Conservation (phyloP, 1,139 yeast species). For the Geotrichum aggregatum region DNA sequence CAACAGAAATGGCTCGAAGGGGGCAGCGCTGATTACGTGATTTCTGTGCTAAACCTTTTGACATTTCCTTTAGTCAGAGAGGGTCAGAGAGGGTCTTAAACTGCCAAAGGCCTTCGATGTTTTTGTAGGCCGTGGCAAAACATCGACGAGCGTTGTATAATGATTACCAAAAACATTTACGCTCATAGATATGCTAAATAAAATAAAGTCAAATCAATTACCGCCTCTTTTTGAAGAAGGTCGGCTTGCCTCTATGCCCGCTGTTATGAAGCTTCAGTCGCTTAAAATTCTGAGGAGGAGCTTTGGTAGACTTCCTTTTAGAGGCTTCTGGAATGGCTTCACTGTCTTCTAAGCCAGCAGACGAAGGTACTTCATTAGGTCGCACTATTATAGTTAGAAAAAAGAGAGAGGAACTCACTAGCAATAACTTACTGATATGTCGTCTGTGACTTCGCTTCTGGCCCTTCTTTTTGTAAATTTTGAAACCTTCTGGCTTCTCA, state of each 20-base stretch:
- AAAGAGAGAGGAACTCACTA: neutral
- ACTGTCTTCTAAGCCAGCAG: slow-evolving; percentile 16
- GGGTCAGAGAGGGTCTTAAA: no score
- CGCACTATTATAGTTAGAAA: slow-evolving; percentile 21
- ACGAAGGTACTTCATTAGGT: slow-evolving; percentile 12
- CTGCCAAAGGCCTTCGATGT: no score
- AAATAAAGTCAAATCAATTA: neutral
- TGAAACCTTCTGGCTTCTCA: slow-evolving; percentile 18
- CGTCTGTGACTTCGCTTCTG: slow-evolving; percentile 64
- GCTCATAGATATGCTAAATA: neutral
- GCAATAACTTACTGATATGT: slow-evolving; percentile 48
- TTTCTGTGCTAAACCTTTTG: no score
- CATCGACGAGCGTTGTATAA: no score
- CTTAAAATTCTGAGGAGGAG: slow-evolving; percentile 27
- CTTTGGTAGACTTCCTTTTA: slow-evolving; percentile 5
- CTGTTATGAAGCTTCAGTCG: slow-evolving; percentile 29
- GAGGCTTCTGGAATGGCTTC: slow-evolving; percentile 7
- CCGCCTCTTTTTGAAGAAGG: slow-evolving; percentile 22
- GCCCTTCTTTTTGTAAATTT: slow-evolving; percentile 40
- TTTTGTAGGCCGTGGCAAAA: no score
- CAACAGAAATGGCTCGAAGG: no score
- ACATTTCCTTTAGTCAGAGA: no score
- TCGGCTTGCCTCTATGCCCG: slow-evolving; percentile 26
- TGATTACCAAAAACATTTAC: no score
- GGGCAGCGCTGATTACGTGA: no score